Base-by-base conservation (phyloP, 1,284 basidiomycete species). In the Neolentinus lepideus region DNA sequence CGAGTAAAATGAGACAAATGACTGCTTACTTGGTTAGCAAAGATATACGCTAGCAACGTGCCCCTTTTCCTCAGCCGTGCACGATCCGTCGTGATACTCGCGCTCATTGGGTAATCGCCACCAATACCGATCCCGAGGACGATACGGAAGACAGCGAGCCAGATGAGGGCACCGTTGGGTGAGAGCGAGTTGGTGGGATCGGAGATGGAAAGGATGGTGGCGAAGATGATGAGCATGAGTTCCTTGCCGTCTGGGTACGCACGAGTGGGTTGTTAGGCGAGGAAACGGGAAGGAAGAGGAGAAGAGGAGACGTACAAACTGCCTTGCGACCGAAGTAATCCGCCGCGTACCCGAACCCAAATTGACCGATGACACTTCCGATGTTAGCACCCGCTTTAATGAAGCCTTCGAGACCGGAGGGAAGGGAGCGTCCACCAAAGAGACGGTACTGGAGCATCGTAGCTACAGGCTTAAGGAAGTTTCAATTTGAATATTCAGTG, bases 21-120 rank as follows among this genome's bases (percentile, higher is more conserved):
- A 6, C 16, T 16, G 16, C 43, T 46, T 10, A 46, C 43, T 16
- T 88, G 86, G 66, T 83, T 85, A 0, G 85, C 76, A 64, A 90
- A 90, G 62, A 89, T 87, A 63, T 88, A 89, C 10, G 82, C 74
- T 35, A 91, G 77, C 69, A 92, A 76, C 1, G 85, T 84, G 4
- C 89, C 89, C 25, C 90, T 80, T 55, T 88, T 87, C 46, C 80
- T 75, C 22, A 90, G 67, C 59, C 81, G 81, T 1, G 88, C 75
- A 21, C 87, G 79, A 63, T 92, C 90, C n/a, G 77, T 79, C 2
- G 83, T 80, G 56, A 88, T 72, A n/a, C 80, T 79, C 2, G 85
- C 85, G 6, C 79, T 83, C 84, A 91, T 86, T 12, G 90, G 90
- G 66, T 92, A 92, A 69, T 93, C 90, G 25, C 88, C 90, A 25